phyloP scores from a whole-genome alignment of 257 asterid species.

The Rauvolfia tetraphylla region DNA sequence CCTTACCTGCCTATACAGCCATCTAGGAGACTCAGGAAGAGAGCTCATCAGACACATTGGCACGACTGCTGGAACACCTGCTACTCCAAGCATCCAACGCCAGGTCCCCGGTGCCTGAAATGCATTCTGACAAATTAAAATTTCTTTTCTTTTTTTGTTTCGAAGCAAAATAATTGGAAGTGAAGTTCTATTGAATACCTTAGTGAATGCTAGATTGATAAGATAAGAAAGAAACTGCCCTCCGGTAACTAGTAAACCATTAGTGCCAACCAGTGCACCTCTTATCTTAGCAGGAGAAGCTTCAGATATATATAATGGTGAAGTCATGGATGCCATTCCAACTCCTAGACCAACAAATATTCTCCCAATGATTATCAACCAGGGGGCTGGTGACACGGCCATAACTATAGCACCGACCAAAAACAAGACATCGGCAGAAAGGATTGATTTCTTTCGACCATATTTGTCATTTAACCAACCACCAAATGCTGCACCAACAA shows the following conservation, averaged over 20 bases:
- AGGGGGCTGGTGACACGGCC: constrained; percentile 59
- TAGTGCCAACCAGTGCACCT: too few species aligned
- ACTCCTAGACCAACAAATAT: constrained; percentile 77
- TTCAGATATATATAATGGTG: too few species aligned
- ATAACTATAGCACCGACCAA: constrained; percentile 56
- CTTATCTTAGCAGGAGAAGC: too few species aligned
- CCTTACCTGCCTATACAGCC: constrained; percentile 65
- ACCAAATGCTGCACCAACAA: constrained; percentile 73
- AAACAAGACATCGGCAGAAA: constrained; percentile 63
- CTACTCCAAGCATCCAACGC: constrained; percentile 98
- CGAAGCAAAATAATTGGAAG: neutral
- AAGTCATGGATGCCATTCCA: constrained; percentile 92
- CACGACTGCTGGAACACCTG: constrained; percentile 60
- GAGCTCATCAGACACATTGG: constrained; percentile 62
- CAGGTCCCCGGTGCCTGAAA: constrained; percentile 58
- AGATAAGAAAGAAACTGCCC: constrained; percentile 74
- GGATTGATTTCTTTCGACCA: constrained; percentile 63
- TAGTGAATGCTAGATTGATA: constrained; percentile 70
- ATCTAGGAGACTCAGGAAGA: constrained; percentile 87
- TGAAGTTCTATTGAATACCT: constrained; percentile 26
- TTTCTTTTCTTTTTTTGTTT: neutral
- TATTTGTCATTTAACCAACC: constrained; percentile 61
- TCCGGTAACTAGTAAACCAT: constrained; percentile 74
- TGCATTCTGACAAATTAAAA: neutral
- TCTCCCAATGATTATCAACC: constrained; percentile 71